Evolutionary conservation across 2,329 filamentous ascomycete genomes (phyloP).

Genomic region (Plenodomus tracheiphilus): DNA sequence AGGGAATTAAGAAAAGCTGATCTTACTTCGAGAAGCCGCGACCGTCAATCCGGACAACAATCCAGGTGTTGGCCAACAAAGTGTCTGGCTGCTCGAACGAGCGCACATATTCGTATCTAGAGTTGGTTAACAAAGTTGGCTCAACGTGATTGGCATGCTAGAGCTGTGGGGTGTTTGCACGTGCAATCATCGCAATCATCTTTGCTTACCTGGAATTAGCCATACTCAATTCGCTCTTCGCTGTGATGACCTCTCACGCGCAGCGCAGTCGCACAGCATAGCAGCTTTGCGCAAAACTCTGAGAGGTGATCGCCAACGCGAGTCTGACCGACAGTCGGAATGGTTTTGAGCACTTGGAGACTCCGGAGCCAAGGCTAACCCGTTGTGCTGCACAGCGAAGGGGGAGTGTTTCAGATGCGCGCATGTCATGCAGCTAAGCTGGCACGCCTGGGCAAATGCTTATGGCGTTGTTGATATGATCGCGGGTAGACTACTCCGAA

Average conservation of each 20-base stretch:
- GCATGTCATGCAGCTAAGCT: slow-evolving; percentile 22
- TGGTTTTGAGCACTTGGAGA: slow-evolving; percentile 16
- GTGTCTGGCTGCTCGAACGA: slow-evolving; percentile 80
- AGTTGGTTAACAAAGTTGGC: slow-evolving; percentile 17
- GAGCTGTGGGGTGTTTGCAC: background rate
- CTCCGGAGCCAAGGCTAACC: slow-evolving; percentile 11
- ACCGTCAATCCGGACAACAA: slow-evolving; percentile 91
- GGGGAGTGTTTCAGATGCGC: slow-evolving; percentile 21
- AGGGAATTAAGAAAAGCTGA: slow-evolving; percentile 8
- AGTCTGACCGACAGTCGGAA: slow-evolving; percentile 6
- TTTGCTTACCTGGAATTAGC: slow-evolving; percentile 31
- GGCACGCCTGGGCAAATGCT: slow-evolving; percentile 12
- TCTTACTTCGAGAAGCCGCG: slow-evolving; percentile 88
- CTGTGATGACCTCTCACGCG: background rate
- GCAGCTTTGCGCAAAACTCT: slow-evolving; percentile 2
- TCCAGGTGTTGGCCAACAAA: slow-evolving; percentile 89
- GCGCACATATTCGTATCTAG: slow-evolving; percentile 91
- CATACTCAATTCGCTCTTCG: slow-evolving; percentile 12
- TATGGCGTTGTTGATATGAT: slow-evolving; percentile 9
- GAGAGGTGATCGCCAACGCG: slow-evolving; percentile 7
- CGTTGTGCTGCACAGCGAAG: slow-evolving; percentile 14
- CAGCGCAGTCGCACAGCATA: slow-evolving; percentile 21
- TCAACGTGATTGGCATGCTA: background rate
- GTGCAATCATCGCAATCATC: slow-evolving; percentile 4
- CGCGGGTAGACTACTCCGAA: slow-evolving; percentile 9